Conservation (phyloP, 192 early-diverging fungal species). For the Dissophora ornata region DNA sequence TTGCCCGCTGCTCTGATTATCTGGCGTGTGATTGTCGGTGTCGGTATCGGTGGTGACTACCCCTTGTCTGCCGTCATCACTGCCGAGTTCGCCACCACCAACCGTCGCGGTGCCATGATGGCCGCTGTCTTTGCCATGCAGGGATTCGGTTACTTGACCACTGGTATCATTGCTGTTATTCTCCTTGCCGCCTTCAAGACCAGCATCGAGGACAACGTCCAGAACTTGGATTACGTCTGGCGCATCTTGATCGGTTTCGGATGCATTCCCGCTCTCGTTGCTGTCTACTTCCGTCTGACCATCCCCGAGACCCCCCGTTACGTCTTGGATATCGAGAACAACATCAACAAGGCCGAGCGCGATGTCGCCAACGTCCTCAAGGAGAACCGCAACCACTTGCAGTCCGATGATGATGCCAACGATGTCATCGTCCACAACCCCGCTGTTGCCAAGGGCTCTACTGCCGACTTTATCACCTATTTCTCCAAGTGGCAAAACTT, state of each 20-base stretch:
- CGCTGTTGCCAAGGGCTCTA: conserved; percentile 22
- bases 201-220: conserved; percentile 71
- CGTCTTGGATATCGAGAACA: conserved; percentile 51
- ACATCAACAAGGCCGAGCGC: conserved; percentile 44
- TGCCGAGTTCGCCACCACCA: conserved; percentile 87
- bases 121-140: conserved; percentile 92
- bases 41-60: conserved; percentile 96
- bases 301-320: conserved; percentile 96
- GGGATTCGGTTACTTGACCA: conserved; percentile 89
- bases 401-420: conserved; percentile 38
- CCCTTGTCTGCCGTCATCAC: conserved; percentile 93
- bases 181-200: conserved; percentile 80
- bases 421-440: conserved; percentile 29
- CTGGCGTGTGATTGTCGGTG: conserved; percentile 93
- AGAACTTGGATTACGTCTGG: conserved; percentile 91
- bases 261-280: conserved; percentile 81
- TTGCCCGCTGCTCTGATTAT: conserved; percentile 82
- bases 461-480: conserved; percentile 65
- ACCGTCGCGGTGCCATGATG: conserved; percentile 85
- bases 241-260: conserved; percentile 88
- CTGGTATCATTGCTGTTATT: conserved; percentile 80
- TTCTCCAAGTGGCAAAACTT: conserved; percentile 77
- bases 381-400: conserved; percentile 44
- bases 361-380: conserved; percentile 40
- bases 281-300: conserved; percentile 91